Evolutionary conservation across 2,329 filamentous ascomycete species (phyloP), one percentile per base, ranked within the genome.

Genomic region (Pseudohalonectria lignicola): DNA sequence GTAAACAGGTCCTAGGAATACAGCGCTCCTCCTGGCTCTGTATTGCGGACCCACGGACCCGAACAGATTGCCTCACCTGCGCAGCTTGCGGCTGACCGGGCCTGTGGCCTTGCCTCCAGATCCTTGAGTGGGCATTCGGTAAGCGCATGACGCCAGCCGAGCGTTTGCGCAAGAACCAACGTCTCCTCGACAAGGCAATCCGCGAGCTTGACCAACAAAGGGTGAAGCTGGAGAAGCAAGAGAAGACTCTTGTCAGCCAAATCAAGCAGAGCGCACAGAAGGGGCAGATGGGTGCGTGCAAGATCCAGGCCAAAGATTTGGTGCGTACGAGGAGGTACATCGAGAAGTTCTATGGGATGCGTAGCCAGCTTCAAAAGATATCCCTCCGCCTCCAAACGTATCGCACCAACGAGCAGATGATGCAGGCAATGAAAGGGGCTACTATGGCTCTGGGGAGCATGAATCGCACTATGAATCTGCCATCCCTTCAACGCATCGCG

Each of bases 231-330:
- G 92, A 98, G 67, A 94, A 94, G 56, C 92, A 98, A 59, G 92
- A 98, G 69, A 96, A 95, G 77, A 94, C 94, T 54, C 71, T 98
- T 39, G 82, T 95, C 39, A 74, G 81, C 46, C 90, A 96, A 56
- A 98, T 98, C 66, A 96, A 94, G 69, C 93, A 94, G 67, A 94
- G 85, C 53, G 92, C 92, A 39, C 94, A 98, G 66, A 94, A 92
- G 69, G 87, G 87, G 5, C 90, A 98, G 65, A 92, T 96, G 75
- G 90, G 88, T n/a, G 88, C 92, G 12, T 86, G 90, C 62, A 94
- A 94, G 67, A 94, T 98, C 56, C 92, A 98, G 60, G 92, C 92
- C 31, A 96, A 96, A 62, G 92, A 98, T 59, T 63, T 98, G 37
- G 92, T 98, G 31, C 75, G 92, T 48, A 96, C 92, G 44, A 75